A percentile compares a stretch with the other conserved stretches of the same genome.
Evolutionary conservation across 495 filamentous ascomycete genomes (phyloP).

Genomic region (Aspergillus sparsus): DNA sequence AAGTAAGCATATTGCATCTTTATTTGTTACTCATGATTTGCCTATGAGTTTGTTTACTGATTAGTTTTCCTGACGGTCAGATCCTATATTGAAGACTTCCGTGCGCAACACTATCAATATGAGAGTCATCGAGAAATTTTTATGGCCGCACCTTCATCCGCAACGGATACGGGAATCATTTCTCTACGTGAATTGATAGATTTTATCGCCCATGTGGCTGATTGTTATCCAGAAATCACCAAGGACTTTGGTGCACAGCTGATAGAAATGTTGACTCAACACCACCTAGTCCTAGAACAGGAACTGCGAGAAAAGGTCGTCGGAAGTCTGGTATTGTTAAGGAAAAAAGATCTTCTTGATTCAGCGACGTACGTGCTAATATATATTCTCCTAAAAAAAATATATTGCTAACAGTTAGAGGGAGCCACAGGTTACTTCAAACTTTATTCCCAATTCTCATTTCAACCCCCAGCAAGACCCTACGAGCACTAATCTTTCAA

Average conservation of each 20-base stretch:
- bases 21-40: background rate
- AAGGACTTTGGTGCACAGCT: slow-evolving; percentile 78
- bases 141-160: slow-evolving; percentile 73
- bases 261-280: slow-evolving; percentile 71
- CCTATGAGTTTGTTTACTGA: slow-evolving; percentile 9
- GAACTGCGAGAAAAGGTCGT: slow-evolving; percentile 94
- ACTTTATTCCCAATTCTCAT: slow-evolving; percentile 91
- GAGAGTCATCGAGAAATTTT: slow-evolving; percentile 88
- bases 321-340: slow-evolving; percentile 80
- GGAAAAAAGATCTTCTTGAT: slow-evolving; percentile 89
- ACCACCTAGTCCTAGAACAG: slow-evolving; percentile 76
- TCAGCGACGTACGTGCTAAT: slow-evolving; percentile 59
- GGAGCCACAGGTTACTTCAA: slow-evolving; percentile 62
- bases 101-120: slow-evolving; percentile 89
- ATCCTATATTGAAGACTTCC: slow-evolving; percentile 84
- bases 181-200: slow-evolving; percentile 84
- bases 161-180: slow-evolving; percentile 71
- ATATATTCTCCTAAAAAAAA: background rate
- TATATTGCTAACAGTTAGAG: slow-evolving; percentile 17
- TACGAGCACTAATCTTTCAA: slow-evolving; percentile 79
- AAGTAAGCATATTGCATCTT: slow-evolving; percentile 50
- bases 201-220: slow-evolving; percentile 87
- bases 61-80: slow-evolving; percentile 32
- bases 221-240: slow-evolving; percentile 84
- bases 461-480: slow-evolving; percentile 79